Conservation (phyloP, 2,329 filamentous ascomycete species). For the Myriosclerotinia curreyana region DNA sequence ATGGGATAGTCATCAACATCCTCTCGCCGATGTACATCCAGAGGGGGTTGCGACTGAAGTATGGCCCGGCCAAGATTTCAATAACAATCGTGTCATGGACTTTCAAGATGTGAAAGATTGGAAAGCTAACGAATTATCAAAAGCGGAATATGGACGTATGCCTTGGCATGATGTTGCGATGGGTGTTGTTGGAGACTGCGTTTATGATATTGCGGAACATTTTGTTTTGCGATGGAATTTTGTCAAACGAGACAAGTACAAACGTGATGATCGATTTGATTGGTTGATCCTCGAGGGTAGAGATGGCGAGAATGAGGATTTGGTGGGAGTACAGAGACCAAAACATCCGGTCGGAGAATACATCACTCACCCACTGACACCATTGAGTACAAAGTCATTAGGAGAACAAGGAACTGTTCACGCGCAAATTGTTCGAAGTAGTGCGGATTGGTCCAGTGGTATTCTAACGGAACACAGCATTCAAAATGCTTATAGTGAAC, state of each 20-base stretch:
- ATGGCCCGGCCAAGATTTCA: constrained; percentile 96
- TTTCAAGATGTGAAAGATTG: constrained; percentile 89
- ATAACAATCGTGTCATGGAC: constrained; percentile 95
- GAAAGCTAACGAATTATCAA: constrained; percentile 89
- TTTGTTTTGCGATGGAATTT: constrained; percentile 97
- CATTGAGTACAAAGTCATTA: constrained; percentile 63
- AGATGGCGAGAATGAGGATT: constrained; percentile 74
- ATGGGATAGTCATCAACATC: constrained; percentile 86
- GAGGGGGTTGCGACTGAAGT: constrained; percentile 77
- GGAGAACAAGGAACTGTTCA: constrained; percentile 68
- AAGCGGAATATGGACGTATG: constrained; percentile 91
- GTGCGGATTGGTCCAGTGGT: constrained; percentile 89
- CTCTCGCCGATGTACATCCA: constrained; percentile 83
- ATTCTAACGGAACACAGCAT: constrained; percentile 83
- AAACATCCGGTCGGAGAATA: constrained; percentile 89
- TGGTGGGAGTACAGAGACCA: constrained; percentile 83
- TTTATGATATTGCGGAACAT: constrained; percentile 93
- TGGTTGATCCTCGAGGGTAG: constrained; percentile 81
- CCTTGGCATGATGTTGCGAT: constrained; percentile 97
- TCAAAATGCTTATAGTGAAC: constrained; percentile 79
- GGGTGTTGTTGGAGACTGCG: constrained; percentile 82
- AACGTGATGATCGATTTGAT: constrained; percentile 77
- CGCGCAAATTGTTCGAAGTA: constrained; percentile 85
- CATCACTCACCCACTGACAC: constrained; percentile 71
- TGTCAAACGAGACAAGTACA: constrained; percentile 96